Evolutionary conservation across 2,329 filamentous ascomycete species (phyloP), one percentile per base, ranked within the genome.

Genomic region (Fusarium sp.): DNA sequence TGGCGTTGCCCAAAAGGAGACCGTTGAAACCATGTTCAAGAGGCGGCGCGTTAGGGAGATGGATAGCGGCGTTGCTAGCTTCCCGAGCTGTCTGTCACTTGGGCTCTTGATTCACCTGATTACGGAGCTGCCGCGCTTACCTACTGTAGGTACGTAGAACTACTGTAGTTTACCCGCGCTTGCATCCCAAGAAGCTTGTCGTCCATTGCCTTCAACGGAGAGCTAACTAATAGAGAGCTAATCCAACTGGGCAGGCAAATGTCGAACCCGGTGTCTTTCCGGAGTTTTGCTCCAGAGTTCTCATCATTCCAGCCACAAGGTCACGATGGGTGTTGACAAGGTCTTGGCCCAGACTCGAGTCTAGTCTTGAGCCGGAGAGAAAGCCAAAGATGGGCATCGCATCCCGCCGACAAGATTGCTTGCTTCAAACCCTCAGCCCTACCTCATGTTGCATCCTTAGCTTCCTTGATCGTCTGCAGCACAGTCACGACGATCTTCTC

Each of bases 1-100:
- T 38, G 20, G 54, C 35, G 24, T 20, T 47, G 24, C 38, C 38
- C 22, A 61, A 47, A 47, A 61, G 27, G 5, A 61, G 38, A 24
- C 58, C 58, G 58, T 61, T 61, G 58, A 61, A 61, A 47, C 38
- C 20, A 61, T 61, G 38, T 20, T 9, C 38, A 18, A 37, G 20
- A 37, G 38, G 13, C 37, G n/a, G n/a, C 29, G 42, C 58, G 40
- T 20, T 61, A 47, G 58, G 27, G 58, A 24, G 38, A 61, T 61
- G 27, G 38, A 45, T 61, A 61, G 58, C 16, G 27, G 38, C 11
- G 37, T n/a, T 22, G 27, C n/a, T 61, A 61, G 58, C 40, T 42
- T 45, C 31, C 58, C 38, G 18, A n/a, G 27, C 58, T 45, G 56
- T n/a, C 58, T 45, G 56, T n/a, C 56, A 38, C 20, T 37, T 34